Conservation (phyloP, 805 yeast genomes). For the Clavispora carvajalis region DNA sequence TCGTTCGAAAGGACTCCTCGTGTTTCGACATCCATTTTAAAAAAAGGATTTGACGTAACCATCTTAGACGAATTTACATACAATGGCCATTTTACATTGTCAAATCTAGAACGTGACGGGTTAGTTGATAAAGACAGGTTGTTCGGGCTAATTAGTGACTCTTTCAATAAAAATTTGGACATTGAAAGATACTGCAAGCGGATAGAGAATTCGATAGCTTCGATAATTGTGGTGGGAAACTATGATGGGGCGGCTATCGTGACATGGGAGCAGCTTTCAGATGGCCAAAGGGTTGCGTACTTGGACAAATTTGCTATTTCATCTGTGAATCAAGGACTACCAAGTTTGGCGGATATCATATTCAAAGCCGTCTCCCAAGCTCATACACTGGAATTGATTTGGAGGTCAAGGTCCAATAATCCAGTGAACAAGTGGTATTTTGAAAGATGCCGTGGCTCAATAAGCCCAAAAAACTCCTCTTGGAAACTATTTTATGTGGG, state of each 20-base stretch:
- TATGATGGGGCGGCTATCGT: slow-evolving; percentile 94
- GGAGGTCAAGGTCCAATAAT: slow-evolving; percentile 85
- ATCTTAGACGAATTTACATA: slow-evolving; percentile 31
- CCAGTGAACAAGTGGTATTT: slow-evolving; percentile 98
- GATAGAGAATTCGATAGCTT: slow-evolving; percentile 62
- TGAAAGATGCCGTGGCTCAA: slow-evolving; percentile 76
- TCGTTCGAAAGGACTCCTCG: slow-evolving; percentile 48
- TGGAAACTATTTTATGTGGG: slow-evolving; percentile 42
- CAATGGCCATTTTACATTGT: slow-evolving; percentile 34
- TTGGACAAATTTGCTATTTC: slow-evolving; percentile 92
- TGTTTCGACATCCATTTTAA: slow-evolving; percentile 71
- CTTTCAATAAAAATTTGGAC: slow-evolving; percentile 70
- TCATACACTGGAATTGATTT: slow-evolving; percentile 69
- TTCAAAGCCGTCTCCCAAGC: slow-evolving; percentile 71
- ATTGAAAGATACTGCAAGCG: slow-evolving; percentile 61
- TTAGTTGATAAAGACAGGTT: slow-evolving; percentile 54
- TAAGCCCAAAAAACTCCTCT: slow-evolving; percentile 30
- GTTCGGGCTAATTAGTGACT: slow-evolving; percentile 62
- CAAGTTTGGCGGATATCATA: slow-evolving; percentile 90
- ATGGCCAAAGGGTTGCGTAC: slow-evolving; percentile 53
- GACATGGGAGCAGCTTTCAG: slow-evolving; percentile 59
- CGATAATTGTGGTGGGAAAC: slow-evolving; percentile 82
- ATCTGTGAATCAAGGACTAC: slow-evolving; percentile 77
- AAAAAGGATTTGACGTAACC: slow-evolving; percentile 63
- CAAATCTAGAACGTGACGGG: slow-evolving; percentile 30